A percentile compares a stretch with the other conserved stretches of the same genome.
phyloP scores from a whole-genome alignment of 2,329 filamentous ascomycete species.

The Hirsutella minnesotensis region DNA sequence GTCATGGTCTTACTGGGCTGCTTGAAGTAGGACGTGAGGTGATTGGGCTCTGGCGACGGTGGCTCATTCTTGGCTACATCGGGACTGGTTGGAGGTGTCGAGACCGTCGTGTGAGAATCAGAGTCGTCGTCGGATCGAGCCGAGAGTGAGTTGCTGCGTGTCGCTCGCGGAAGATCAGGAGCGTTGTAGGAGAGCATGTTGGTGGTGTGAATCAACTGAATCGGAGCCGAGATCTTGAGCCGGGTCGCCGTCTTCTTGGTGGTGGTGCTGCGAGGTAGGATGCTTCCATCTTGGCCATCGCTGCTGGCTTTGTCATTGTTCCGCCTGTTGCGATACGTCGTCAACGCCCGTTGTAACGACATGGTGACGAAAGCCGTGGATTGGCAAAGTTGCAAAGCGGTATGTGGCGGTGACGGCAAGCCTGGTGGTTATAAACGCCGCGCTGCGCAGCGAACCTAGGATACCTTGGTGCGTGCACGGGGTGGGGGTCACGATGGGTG shows the following conservation, averaged over 20 bases:
- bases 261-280: slow-evolving; percentile 35
- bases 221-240: slow-evolving; percentile 73
- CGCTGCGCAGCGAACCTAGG: background rate
- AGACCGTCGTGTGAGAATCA: slow-evolving; percentile 47
- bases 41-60: slow-evolving; percentile 48
- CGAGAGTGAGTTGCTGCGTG: slow-evolving; percentile 38
- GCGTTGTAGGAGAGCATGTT: slow-evolving; percentile 95
- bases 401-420: background rate
- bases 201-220: slow-evolving; percentile 83
- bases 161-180: slow-evolving; percentile 57
- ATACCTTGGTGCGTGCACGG: background rate
- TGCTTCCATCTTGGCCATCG: slow-evolving; percentile 16
- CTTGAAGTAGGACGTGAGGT: slow-evolving; percentile 55
- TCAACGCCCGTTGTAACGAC: slow-evolving; percentile 60
- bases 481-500: background rate
- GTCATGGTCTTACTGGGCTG: slow-evolving; percentile 33
- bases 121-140: slow-evolving; percentile 61
- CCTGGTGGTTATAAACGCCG: background rate
- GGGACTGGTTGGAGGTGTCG: slow-evolving; percentile 56
- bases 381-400: slow-evolving; percentile 1
- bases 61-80: slow-evolving; percentile 47
- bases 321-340: slow-evolving; percentile 51
- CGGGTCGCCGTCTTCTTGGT: slow-evolving; percentile 40
- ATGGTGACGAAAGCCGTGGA: slow-evolving; percentile 15
- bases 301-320: slow-evolving; percentile 27